Conservation (phyloP, 2,329 filamentous ascomycete genomes). For the Neopestalotiopsis clavispora region DNA sequence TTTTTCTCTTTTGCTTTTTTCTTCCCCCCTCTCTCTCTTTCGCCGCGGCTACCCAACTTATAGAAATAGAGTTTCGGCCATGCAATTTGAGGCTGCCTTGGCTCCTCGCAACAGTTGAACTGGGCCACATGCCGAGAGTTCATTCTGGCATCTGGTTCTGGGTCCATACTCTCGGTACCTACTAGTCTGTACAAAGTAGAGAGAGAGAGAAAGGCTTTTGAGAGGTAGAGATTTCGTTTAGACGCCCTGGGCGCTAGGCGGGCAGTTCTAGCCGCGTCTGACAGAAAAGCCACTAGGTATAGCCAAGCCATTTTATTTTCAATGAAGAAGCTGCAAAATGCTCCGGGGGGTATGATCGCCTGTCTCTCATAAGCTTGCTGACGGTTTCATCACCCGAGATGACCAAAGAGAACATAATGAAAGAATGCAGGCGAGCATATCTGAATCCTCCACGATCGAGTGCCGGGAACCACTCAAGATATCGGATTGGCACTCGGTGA, state of each 20-base stretch:
- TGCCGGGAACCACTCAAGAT: slow-evolving; percentile 1
- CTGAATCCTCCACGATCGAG: slow-evolving; percentile 3
- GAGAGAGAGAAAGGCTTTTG: too few species aligned
- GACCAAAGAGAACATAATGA: neutral
- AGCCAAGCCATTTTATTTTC: neutral
- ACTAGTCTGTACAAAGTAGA: too few species aligned
- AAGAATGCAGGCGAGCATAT: slow-evolving; percentile 1
- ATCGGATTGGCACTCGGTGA: slow-evolving; percentile 9
- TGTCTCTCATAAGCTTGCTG: neutral
- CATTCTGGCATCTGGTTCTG: too few species aligned
- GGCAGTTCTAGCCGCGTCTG: neutral
- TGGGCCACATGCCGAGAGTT: too few species aligned
- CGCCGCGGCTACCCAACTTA: too few species aligned
- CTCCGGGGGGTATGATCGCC: slow-evolving; percentile 5
- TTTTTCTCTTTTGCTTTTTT: neutral
- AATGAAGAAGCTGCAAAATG: neutral
- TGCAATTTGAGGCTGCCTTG: too few species aligned
- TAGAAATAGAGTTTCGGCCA: too few species aligned
- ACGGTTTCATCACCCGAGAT: slow-evolving; percentile 10
- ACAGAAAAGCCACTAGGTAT: neutral
- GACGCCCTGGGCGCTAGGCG: neutral
- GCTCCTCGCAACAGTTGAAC: too few species aligned
- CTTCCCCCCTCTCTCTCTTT: neutral
- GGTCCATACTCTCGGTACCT: too few species aligned
- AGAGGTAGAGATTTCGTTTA: neutral